These are phyloP conservation scores for Aspergillus coremiiformis DNA, from an alignment of 495 filamentous ascomycete genomes.

Conservation along the genomic window DNA sequence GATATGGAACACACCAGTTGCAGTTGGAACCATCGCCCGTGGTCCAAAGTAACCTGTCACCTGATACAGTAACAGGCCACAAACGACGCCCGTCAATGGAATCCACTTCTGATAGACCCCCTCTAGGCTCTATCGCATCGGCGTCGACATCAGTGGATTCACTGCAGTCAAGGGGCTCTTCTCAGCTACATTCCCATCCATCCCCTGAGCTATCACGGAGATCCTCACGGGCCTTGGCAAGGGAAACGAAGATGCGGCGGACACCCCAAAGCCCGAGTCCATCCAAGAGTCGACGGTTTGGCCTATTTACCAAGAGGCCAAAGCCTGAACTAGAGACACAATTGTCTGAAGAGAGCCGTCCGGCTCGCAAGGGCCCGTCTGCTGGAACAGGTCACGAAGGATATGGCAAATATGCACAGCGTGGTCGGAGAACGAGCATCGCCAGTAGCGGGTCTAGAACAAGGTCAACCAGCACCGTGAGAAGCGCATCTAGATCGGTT, in stretches of 20 bases:
- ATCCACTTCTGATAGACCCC: conserved; percentile 3
- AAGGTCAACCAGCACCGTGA: conserved; percentile 50
- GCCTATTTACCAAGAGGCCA: conserved; percentile 66
- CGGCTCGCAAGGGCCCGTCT: conserved; percentile 67
- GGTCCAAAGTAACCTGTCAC: conserved; percentile 68
- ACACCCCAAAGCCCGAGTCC: conserved; percentile 20
- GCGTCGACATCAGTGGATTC: conserved; percentile 35
- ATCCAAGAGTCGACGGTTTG: conserved; percentile 51
- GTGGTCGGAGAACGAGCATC: conserved; percentile 42
- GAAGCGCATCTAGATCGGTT: conserved; percentile 40
- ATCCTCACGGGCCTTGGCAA: conserved; percentile 22
- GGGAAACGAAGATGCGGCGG: conserved; percentile 14
- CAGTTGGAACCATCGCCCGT: conserved; percentile 56
- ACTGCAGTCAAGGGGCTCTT: conserved; percentile 27
- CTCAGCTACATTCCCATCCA: conserved; percentile 35
- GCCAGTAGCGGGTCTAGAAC: conserved; percentile 41
- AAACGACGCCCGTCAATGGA: conserved; percentile 38
- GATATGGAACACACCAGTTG: conserved; percentile 70
- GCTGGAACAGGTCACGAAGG: conserved; percentile 96
- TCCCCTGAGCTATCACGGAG: conserved; percentile 29
- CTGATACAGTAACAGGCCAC: conserved; percentile 33
- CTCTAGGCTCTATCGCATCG: conserved; percentile 17
- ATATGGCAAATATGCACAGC: conserved; percentile 67
- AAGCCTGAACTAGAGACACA: conserved; percentile 54
- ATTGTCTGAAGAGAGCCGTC: conserved; percentile 47